phyloP scores from a whole-genome alignment of 2,329 filamentous ascomycete genomes.

The Phialophora chinensis region DNA sequence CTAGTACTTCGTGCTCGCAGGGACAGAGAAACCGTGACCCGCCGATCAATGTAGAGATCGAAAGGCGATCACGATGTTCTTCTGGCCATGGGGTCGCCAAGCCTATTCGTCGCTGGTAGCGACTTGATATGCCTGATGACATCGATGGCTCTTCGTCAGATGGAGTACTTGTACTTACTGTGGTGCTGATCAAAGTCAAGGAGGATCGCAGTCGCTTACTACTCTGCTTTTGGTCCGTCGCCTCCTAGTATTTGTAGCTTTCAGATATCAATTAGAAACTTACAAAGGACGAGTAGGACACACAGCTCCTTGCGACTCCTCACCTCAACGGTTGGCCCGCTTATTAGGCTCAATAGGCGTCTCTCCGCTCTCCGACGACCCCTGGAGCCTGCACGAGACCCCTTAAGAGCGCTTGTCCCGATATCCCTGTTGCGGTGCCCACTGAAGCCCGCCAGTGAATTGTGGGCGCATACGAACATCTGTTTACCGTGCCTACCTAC shows the following conservation, averaged over 20 bases:
- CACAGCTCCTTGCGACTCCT: not conserved
- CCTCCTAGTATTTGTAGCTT: not conserved
- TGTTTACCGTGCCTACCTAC: not conserved
- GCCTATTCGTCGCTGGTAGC: not conserved
- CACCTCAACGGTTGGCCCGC: not conserved
- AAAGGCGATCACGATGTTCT: slow-evolving; percentile 2
- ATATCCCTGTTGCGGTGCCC: not conserved
- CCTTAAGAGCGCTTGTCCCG: not conserved
- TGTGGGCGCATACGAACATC: not conserved
- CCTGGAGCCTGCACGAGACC: not conserved
- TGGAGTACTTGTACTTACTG: not conserved
- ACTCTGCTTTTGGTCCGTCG: not conserved
- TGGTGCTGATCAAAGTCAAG: not conserved
- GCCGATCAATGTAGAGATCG: slow-evolving; percentile 8
- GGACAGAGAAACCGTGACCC: not conserved
- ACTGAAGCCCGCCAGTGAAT: slow-evolving; percentile 3
- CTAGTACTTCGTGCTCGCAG: no score
- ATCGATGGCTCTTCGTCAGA: slow-evolving; percentile 21
- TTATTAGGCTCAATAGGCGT: not conserved
- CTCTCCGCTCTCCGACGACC: slow-evolving; percentile 2
- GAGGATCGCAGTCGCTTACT: not conserved
- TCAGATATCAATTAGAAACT: not conserved
- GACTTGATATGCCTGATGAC: slow-evolving; percentile 24
- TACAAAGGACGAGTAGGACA: not conserved
- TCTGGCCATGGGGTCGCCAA: not conserved